Evolutionary conservation across 352 stramenopile species (phyloP), one percentile per base, ranked within the genome.

Genomic region (Aphanomyces astaci): DNA sequence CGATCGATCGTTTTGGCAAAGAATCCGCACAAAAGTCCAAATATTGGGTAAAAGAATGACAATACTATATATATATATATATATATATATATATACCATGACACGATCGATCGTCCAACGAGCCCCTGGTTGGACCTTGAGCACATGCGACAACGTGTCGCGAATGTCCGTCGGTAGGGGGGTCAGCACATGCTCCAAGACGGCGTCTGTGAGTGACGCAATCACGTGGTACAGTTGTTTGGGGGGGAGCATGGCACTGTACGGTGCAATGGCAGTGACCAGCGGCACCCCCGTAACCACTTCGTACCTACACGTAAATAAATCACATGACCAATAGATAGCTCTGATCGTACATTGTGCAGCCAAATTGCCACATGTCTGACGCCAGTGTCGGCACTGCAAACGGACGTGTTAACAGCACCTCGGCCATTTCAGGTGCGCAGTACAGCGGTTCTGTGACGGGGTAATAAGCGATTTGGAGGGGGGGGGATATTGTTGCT

Each of bases 321-420:
- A n/a, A n/a, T n/a, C n/a, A n/a, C n/a, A n/a, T n/a, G n/a, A n/a
- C n/a, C n/a, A n/a, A n/a, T n/a, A n/a, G n/a, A n/a, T n/a, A n/a
- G n/a, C n/a, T n/a, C n/a, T n/a, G 46, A 27, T 73, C 78, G 36
- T 80, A 91, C 83, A 89, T 74, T 49, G 87, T 70, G 48, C 83
- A 91, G 3, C 83, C 83, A 31, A 91, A 86, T 40, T 91, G 83
- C 83, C 83, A 91, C 33, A 89, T 77, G 71, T 91, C 83, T 4
- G 78, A 84, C 2, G 72, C 71, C 22, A 70, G 59, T 0, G 78
- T 89, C 4, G 81, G 78, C 3, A 69, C 48, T 36, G 87, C 88
- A 11, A 63, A 45, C 2, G 80, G 76, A 22, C 75, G 75, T 2
- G 24, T 55, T 7, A 89, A 66, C 49, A 89, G 84, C 40, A 59